phyloP scores from a whole-genome alignment of 1,284 basidiomycete genomes.

The Agroathelia rolfsii region DNA sequence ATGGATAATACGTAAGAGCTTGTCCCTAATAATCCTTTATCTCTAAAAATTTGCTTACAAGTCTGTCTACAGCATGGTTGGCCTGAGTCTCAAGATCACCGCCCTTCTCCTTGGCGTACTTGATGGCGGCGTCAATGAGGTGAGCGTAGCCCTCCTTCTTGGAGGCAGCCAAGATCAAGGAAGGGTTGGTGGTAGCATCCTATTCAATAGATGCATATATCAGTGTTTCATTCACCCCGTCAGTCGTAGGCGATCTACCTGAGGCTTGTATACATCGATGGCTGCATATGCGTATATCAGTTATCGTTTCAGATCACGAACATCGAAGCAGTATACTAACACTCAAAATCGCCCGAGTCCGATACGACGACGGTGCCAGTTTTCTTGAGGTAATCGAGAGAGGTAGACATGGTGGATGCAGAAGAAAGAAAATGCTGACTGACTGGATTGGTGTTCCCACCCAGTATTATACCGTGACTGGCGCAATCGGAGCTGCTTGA shows the following conservation, averaged over 20 bases:
- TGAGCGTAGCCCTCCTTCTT: conserved; percentile 82
- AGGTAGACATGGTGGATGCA: conserved; percentile 63
- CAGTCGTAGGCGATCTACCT: conserved; percentile 31
- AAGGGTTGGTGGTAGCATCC: conserved; percentile 95
- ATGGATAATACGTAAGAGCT: conserved; percentile 9
- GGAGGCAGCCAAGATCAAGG: conserved; percentile 86
- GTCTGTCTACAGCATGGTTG: conserved; percentile 77
- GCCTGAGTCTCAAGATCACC: conserved; percentile 63
- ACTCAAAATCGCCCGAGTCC: conserved; percentile 83
- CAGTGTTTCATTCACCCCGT: conserved; percentile 3
- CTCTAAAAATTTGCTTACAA: conserved; percentile 41
- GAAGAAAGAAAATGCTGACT: conserved; percentile 7
- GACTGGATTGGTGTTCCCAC: too few species aligned
- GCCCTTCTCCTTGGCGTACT: conserved; percentile 77
- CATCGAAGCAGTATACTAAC: conserved; percentile 31
- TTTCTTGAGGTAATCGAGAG: conserved; percentile 81
- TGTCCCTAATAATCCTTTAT: conserved; percentile 1
- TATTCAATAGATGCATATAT: conserved; percentile 23
- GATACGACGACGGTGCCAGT: conserved; percentile 92
- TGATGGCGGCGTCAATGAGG: conserved; percentile 78
- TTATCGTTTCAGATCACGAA: conserved; percentile 4
- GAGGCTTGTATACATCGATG: conserved; percentile 89
- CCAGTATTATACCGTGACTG: too few species aligned
- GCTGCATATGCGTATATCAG: conserved; percentile 31
- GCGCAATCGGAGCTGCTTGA: too few species aligned